Evolutionary conservation across 495 filamentous ascomycete genomes (phyloP), one percentile per base, ranked within the genome.

Genomic region (Staphylotrichum longicolle): DNA sequence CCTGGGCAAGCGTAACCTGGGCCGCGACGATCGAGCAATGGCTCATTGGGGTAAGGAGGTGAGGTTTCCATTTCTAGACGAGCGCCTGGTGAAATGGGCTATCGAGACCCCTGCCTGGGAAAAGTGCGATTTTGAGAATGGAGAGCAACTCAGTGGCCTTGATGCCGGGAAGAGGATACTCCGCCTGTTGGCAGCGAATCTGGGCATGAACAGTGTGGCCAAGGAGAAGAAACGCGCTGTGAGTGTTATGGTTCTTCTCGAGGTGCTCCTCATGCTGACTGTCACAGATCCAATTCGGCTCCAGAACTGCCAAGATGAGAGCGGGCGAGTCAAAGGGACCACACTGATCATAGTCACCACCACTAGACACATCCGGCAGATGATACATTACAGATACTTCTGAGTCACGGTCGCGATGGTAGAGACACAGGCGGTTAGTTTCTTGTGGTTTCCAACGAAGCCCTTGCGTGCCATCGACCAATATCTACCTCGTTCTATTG

Each of bases 11-110:
- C 83, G 94, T 7, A 99, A 99, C 70, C 82, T 99, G 12, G 94
- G 95, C 8, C 83, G 95, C 11, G 94, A 99, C 68, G 94, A 99
- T 69, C 83, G 94, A 14, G 89, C 93, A 12, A 91, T 96, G 66
- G 84, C 90, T 1, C 82, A 96, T 66, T 97, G 92, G 91, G 87
- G 90, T 20, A 88, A 89, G 54, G 94, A 99, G 74, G 88, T 87
- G 30, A 81, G 94, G n/a, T 97, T 91, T 71, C 94, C 95, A 3
- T 99, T 83, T 68, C 79, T 98, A 5, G 94, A 98, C 61, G 94
- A 98, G 72, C 79, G 85, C 0, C 81, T 99, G 32, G 83, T 99
- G 5, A 78, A 75, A 30, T 96, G 93, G 87, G 90, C 90, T 20
- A 78, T 96, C 50, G 78, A 74, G 20, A 75, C 79, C 14, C 87